A percentile compares a stretch with the other conserved stretches of the same genome.
These are phyloP conservation scores for Phytophthora foliorum DNA, from an alignment of 352 stramenopile genomes.

Conservation along the genomic window DNA sequence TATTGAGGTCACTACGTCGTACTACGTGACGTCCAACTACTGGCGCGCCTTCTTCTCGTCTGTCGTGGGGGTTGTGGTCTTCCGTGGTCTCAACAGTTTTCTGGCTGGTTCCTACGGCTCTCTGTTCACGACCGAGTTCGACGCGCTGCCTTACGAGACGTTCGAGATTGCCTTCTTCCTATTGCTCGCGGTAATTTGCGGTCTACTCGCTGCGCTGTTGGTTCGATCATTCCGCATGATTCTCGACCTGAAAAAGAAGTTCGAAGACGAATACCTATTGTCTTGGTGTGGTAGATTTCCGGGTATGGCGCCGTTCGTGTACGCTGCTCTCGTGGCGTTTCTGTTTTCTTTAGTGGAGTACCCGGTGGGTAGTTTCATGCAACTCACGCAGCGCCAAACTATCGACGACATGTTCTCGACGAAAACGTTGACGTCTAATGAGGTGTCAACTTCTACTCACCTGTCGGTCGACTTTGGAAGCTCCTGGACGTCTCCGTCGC, in stretches of 20 bases:
- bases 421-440: conserved; percentile 54
- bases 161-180: conserved; percentile 85
- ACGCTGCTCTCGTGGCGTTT: conserved; percentile 71
- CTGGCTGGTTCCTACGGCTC: conserved; percentile 67
- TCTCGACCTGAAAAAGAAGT: conserved; percentile 46
- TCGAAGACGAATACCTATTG: conserved; percentile 46
- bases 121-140: conserved; percentile 87
- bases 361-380: conserved; percentile 84
- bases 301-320: conserved; percentile 63
- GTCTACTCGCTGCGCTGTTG: conserved; percentile 85
- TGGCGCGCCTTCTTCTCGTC: conserved; percentile 93
- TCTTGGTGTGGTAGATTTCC: conserved; percentile 33
- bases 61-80: conserved; percentile 87
- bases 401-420: conserved; percentile 92
- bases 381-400: conserved; percentile 73
- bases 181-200: conserved; percentile 84
- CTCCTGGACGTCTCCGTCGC: conserved; percentile 69
- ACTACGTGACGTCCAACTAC: conserved; percentile 92
- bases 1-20: conserved; percentile 88
- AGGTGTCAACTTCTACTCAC: conserved; percentile 39
- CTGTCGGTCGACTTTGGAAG: conserved; percentile 53
- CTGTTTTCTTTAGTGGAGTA: conserved; percentile 79
- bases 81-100: conserved; percentile 76
- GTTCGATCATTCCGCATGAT: conserved; percentile 72
- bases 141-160: conserved; percentile 72